Evolutionary conservation across 257 asterid species (phyloP).

Genomic region (Solanum chilense): DNA sequence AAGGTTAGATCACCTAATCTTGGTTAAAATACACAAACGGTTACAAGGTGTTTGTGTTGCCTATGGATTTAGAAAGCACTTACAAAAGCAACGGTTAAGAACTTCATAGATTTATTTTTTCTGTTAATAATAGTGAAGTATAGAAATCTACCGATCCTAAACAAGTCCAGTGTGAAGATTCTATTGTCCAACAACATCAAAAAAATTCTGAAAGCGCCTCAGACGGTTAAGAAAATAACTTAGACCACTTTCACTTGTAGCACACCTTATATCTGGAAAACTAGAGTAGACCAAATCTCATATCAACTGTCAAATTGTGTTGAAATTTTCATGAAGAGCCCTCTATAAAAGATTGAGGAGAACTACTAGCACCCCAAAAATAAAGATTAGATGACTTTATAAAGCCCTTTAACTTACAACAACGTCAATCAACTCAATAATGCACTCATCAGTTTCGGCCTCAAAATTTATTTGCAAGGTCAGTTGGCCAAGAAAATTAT

Average conservation of each 20-base stretch:
- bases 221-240: not conserved
- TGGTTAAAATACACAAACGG: not conserved
- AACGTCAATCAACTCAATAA: not conserved
- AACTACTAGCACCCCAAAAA: not conserved
- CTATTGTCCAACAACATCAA: not conserved
- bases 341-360: not conserved
- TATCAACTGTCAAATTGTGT: not conserved
- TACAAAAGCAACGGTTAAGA: not conserved
- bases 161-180: not conserved
- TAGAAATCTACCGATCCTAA: not conserved
- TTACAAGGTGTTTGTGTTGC: not conserved
- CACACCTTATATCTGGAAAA: not conserved
- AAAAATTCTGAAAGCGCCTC: not conserved
- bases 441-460: not conserved
- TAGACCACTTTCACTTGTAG: not conserved
- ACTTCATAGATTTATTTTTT: not conserved
- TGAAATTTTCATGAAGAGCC: not conserved
- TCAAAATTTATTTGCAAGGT: not conserved
- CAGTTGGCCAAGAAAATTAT: not conserved
- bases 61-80: not conserved
- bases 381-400: not conserved
- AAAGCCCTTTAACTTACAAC: not conserved
- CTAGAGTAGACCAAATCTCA: not conserved
- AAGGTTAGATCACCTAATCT: not conserved
- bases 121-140: not conserved